A percentile compares a stretch with the other conserved stretches of the same genome.
These are phyloP conservation scores for Ceratobasidium sp. DNA, from an alignment of 1,284 basidiomycete genomes.

Conservation along the genomic window DNA sequence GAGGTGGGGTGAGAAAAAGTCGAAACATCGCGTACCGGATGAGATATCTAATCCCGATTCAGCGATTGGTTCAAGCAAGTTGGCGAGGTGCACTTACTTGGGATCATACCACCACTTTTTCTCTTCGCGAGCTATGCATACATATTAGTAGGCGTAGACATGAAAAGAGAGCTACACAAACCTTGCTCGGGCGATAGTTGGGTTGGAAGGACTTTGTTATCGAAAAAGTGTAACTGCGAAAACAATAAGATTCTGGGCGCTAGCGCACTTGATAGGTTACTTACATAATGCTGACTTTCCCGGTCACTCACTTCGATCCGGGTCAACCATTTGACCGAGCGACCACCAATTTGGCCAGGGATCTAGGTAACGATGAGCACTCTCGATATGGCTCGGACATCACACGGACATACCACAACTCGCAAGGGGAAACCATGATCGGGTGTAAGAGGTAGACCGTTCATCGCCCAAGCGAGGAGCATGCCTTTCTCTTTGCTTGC, in stretches of 20 bases:
- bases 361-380: constrained; percentile 53
- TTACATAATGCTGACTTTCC: constrained; percentile 69
- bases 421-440: constrained; percentile 77
- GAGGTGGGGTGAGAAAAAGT: not conserved
- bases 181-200: constrained; percentile 66
- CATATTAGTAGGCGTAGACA: not conserved
- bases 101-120: constrained; percentile 74
- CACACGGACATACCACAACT: constrained; percentile 57
- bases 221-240: constrained; percentile 58
- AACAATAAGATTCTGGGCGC: no score
- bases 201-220: constrained; percentile 75
- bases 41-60: constrained; percentile 57
- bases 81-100: constrained; percentile 58
- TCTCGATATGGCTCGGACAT: not conserved
- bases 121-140: constrained; percentile 63
- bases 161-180: not conserved
- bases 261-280: constrained; percentile 42
- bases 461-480: constrained; percentile 74
- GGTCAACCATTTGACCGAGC: constrained; percentile 68
- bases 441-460: constrained; percentile 68
- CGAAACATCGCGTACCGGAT: constrained; percentile 58
- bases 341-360: constrained; percentile 74
- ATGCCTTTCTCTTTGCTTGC: constrained; percentile 66
- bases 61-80: constrained; percentile 5
- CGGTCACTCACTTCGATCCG: constrained; percentile 67